These are phyloP conservation scores for Austroboletus eburneus DNA, from an alignment of 768 basidiomycete species.

Conservation along the genomic window DNA sequence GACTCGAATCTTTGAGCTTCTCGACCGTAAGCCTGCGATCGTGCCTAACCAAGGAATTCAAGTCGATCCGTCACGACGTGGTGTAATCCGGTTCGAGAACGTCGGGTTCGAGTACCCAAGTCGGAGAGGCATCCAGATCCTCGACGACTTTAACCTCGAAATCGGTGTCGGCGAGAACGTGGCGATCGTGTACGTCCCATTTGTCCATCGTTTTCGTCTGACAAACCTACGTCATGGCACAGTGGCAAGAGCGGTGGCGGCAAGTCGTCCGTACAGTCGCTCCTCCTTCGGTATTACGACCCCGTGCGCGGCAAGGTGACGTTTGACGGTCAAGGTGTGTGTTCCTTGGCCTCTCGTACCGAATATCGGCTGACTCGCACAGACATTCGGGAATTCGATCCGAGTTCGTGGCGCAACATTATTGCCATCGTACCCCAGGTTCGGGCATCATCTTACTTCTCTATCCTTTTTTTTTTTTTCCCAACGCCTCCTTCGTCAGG, in stretches of 20 bases:
- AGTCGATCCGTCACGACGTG: constrained; percentile 48
- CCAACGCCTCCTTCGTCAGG: constrained; percentile 26
- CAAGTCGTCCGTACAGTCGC: constrained; percentile 87
- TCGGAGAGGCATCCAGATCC: constrained; percentile 71
- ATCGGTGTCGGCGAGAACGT: constrained; percentile 83
- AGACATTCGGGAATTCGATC: constrained; percentile 83
- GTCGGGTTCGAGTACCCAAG: constrained; percentile 90
- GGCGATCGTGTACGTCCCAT: constrained; percentile 88
- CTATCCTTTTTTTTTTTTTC: not conserved
- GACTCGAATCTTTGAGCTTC: constrained; percentile 87
- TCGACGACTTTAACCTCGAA: constrained; percentile 80
- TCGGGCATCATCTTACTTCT: no score
- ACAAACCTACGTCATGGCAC: not conserved
- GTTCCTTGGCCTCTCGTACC: no score
- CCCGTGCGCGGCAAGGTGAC: constrained; percentile 79
- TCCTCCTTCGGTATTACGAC: constrained; percentile 87
- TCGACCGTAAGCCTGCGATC: constrained; percentile 78
- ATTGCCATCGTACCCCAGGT: constrained; percentile 94
- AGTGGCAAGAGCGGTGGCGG: constrained; percentile 93
- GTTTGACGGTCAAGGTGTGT: constrained; percentile 81
- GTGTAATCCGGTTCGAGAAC: no score
- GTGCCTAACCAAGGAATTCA: constrained; percentile 57
- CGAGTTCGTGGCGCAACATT: constrained; percentile 80
- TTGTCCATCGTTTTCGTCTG: not conserved
- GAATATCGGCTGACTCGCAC: no score